Evolutionary conservation across 176 grass and related monocot species (phyloP), one percentile per base, ranked within the genome.

Genomic region (Aegilops umbellulata): DNA sequence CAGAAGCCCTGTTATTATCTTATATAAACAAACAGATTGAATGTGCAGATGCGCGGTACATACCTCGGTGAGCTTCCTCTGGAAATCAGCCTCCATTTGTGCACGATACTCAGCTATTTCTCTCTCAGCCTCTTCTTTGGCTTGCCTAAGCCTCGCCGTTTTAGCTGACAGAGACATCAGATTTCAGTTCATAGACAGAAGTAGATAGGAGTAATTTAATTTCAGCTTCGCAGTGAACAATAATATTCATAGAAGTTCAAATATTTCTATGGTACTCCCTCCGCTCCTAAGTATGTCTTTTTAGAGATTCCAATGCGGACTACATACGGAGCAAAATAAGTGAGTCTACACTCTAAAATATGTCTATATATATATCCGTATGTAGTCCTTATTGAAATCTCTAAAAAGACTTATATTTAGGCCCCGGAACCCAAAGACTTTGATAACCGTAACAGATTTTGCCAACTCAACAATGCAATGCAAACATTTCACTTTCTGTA

Each of bases 81-180:
- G 89, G 82, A 93, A 97, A 23, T 97, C 87, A 77, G 93, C 85
- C 73, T 97, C 95, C 91, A 95, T 85, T 57, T 91, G 85, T 14
- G 87, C 80, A 83, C 93, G 91, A 80, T 91, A 97, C 51, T 88
- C 93, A 7, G 95, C 79, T 86, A 93, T 84, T 55, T 97, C 93
- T 47, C 77, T 92, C 76, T 97, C 93, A 42, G 93, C 95, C 83
- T 97, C 95, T 87, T 95, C 95, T 79, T 97, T 97, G 23, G 95
- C 95, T 76, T 95, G 89, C 87, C 84, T 93, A 31, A 97, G 89
- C 89, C 93, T 93, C 32, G 91, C 89, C 6, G 67, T 84, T 85
- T 95, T 97, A 80, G 89, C 95, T 97, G 79, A 49, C 41, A 80
- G 82, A 78, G 36, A 85, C 4, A 67, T 6, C 51, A 79, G 6